Evolutionary conservation across 208 protist species (phyloP).

Genomic region (Crithidia sp.): DNA sequence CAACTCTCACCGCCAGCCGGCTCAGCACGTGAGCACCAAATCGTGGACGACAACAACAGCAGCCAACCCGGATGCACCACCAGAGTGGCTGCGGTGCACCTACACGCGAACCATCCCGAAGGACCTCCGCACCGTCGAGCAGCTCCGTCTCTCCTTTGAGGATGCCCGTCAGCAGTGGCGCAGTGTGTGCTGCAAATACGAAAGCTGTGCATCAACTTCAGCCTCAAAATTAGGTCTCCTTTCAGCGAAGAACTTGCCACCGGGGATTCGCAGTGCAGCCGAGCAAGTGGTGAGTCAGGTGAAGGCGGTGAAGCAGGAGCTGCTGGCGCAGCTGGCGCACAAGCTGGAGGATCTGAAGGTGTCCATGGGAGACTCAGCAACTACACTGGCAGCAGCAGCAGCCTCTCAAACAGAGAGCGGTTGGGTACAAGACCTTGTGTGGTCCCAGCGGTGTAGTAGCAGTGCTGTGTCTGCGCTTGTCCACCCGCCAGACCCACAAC

Average conservation of each 20-base stretch:
- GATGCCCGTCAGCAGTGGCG: conserved; percentile 64
- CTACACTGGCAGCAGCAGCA: background rate
- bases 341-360: background rate
- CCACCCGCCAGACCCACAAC: too few species aligned
- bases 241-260: background rate
- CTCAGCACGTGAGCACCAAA: background rate
- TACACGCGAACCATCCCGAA: conserved; percentile 72
- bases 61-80: background rate
- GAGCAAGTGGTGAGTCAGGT: conserved; percentile 60
- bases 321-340: conserved; percentile 44
- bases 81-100: conserved; percentile 41
- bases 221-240: background rate
- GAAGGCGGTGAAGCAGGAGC: conserved; percentile 75
- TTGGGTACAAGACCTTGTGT: too few species aligned
- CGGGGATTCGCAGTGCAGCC: background rate
- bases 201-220: background rate
- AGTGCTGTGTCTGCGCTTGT: too few species aligned
- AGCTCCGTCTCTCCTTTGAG: conserved; percentile 53
- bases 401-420: too few species aligned
- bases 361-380: background rate
- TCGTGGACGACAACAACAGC: background rate
- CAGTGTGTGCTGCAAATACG: conserved; percentile 8
- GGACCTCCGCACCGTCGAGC: conserved; percentile 37
- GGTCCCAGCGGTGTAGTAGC: too few species aligned
- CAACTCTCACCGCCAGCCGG: too few species aligned